Evolutionary conservation across 441 rosid species (phyloP), one percentile per base, ranked within the genome.

Genomic region (Rhodomyrtus psidioides): DNA sequence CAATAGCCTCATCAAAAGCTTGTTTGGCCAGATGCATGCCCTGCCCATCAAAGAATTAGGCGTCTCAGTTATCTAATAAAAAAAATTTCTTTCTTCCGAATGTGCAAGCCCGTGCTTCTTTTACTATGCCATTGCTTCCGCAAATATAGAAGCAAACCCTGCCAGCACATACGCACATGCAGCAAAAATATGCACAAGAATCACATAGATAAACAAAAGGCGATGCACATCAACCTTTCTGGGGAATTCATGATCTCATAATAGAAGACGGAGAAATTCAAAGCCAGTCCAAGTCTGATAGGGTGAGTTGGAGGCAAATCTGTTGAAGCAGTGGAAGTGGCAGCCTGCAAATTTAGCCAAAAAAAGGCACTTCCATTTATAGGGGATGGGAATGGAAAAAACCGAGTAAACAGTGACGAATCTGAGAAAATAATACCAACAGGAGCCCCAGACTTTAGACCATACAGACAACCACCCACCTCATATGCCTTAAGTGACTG

Each of bases 211-310:
- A 17, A 10, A n/a, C 27, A 21, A 16, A 49, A 34, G 28, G 53
- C 34, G n/a, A 82, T 53, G 55, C 23, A 53, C 58, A 53, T 24
- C 59, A 83, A 94, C 98, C 98, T 92, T 89, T 95, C 98, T 42
- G 97, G 96, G 24, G 98, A 94, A 90, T 94, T 96, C 89, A 96
- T 88, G 89, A 96, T 96, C 92, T 96, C 99, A 84, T 96, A 95
- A 92, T 93, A 95, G 93, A 95, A 96, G 79, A 95, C 99, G 1
- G 98, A 95, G 87, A 94, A 95, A 95, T 96, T 96, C 84, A 96
- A 88, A 84, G 98, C 98, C 83, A 96, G 88, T 84, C 99, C 98
- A 88, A 96, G 96, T 90, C 98, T 93, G 81, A 95, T 95, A 76
- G 99, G 98, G 91, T 96, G 99, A 42, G 98, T 94, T 4, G 98